Evolutionary conservation across 2,329 filamentous ascomycete species (phyloP).

Genomic region (Paraphaeosphaeria sporulosa): DNA sequence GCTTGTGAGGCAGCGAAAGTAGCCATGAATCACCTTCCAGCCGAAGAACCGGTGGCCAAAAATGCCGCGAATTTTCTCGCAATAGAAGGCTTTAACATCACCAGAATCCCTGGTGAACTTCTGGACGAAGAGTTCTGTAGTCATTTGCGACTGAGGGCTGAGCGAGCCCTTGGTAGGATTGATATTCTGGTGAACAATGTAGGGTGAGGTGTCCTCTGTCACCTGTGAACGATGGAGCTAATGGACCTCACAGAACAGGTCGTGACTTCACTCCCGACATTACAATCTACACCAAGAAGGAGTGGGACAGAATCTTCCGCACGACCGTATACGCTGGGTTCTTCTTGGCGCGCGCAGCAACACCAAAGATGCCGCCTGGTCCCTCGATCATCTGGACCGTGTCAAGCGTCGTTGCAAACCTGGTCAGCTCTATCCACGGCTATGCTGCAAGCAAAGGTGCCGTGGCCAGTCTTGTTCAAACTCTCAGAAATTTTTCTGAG

Average conservation of each 20-base stretch:
- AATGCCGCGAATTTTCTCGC: constrained; percentile 14
- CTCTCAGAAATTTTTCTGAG: constrained; percentile 11
- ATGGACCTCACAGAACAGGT: background rate
- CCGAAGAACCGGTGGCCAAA: constrained; percentile 15
- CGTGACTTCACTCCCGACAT: constrained; percentile 13
- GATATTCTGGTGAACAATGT: constrained; percentile 21
- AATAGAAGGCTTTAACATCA: constrained; percentile 16
- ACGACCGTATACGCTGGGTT: constrained; percentile 18
- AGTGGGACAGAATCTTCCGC: constrained; percentile 16
- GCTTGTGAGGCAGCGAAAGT: constrained; percentile 17
- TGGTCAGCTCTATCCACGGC: background rate
- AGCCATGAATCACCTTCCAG: constrained; percentile 17
- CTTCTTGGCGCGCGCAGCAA: constrained; percentile 15
- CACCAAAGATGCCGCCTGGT: constrained; percentile 15
- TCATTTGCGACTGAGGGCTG: constrained; percentile 9
- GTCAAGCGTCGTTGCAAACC: constrained; percentile 14
- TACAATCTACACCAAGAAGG: constrained; percentile 14
- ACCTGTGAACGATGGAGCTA: background rate
- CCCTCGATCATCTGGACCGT: constrained; percentile 18
- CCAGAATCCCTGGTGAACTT: constrained; percentile 16
- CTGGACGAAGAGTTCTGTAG: constrained; percentile 16
- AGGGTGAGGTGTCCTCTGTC: constrained; percentile 8
- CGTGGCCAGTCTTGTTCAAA: constrained; percentile 12
- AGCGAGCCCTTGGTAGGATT: constrained; percentile 14
- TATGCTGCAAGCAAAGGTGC: constrained; percentile 18